Evolutionary conservation across 2,329 filamentous ascomycete genomes (phyloP).

Genomic region (Aureobasidium sp.): DNA sequence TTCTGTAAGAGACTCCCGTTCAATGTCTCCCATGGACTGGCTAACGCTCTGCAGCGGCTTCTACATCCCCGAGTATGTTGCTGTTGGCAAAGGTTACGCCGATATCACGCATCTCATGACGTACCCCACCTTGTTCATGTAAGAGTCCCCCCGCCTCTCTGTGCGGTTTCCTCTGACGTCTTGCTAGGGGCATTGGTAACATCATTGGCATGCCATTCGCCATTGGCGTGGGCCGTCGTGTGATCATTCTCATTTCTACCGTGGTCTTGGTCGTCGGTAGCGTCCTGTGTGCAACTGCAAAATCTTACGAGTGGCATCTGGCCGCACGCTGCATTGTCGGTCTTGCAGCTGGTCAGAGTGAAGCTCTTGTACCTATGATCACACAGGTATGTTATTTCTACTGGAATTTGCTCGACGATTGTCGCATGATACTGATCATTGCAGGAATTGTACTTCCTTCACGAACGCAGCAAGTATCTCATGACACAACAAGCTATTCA

Average conservation of each 20-base stretch:
- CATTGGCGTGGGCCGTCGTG: conserved; percentile 29
- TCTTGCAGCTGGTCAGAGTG: conserved; percentile 27
- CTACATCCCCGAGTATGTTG: conserved; percentile 36
- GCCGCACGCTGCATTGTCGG: conserved; percentile 27
- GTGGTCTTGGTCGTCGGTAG: conserved; percentile 25
- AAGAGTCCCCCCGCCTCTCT: no score
- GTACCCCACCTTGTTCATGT: conserved; percentile 30
- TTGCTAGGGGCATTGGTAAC: conserved; percentile 28
- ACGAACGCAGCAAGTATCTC: conserved; percentile 29
- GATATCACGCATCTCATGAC: conserved; percentile 24
- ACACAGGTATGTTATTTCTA: conserved; percentile 31
- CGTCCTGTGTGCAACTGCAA: conserved; percentile 24
- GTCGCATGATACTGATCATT: conserved; percentile 30
- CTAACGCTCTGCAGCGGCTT: no score
- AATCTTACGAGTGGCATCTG: conserved; percentile 23
- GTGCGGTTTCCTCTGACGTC: no score
- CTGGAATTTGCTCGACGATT: no score
- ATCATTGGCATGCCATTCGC: conserved; percentile 34
- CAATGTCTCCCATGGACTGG: no score
- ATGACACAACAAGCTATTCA: conserved; percentile 40
- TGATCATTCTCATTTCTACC: conserved; percentile 28
- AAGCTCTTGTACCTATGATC: conserved; percentile 26
- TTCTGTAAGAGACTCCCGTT: no score
- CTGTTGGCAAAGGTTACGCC: conserved; percentile 20
- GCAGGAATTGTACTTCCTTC: conserved; percentile 20